Evolutionary conservation across 257 asterid genomes (phyloP), one percentile per base, ranked within the genome.

Genomic region (Craterostigma plantagineum): DNA sequence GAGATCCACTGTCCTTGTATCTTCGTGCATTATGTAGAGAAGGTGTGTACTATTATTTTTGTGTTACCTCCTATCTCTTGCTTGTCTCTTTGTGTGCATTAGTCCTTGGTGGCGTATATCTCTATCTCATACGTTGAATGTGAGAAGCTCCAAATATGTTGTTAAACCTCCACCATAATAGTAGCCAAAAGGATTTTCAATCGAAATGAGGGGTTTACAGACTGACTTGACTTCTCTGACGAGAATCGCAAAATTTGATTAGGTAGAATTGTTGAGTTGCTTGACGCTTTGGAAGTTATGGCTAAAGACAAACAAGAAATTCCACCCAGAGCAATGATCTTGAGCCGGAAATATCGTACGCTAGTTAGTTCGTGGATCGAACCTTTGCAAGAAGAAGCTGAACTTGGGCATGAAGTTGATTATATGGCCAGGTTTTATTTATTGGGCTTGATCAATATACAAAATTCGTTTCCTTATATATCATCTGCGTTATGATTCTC

Each of bases 331-430:
- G 98, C 95, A 55, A 87, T 87, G 95, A 70, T 82, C 58, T 49
- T 79, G 65, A 87, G 75, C 79, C 65, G 92, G 77, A 87, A 76
- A 57, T 87, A 87, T 62, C 76, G 98, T 40, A 73, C 98, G 23
- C 67, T 87, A 44, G 98, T 87, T 65, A 87, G 98, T 77, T 87
- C 98, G 4, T 87, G 98, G 98, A 82, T 87, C 68, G 98, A 87
- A 62, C 98, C 98, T 54, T 66, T 87, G 67, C 94, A 79, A 63
- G 98, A 87, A 68, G 98, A 87, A 72, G 95, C 98, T 63, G 98
- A 87, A 59, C 81, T 87, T 66, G 98, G 98, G 59, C 75, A 66
- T 59, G 95, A 87, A 72, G 75, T 87, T 64, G 95, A 87, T 74
- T 79, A 87, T 61, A 56, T 87, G 53, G 85, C 92, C 55, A 86